Base-by-base conservation (phyloP, 208 protist species). In the Herpetomonas tarakana region DNA sequence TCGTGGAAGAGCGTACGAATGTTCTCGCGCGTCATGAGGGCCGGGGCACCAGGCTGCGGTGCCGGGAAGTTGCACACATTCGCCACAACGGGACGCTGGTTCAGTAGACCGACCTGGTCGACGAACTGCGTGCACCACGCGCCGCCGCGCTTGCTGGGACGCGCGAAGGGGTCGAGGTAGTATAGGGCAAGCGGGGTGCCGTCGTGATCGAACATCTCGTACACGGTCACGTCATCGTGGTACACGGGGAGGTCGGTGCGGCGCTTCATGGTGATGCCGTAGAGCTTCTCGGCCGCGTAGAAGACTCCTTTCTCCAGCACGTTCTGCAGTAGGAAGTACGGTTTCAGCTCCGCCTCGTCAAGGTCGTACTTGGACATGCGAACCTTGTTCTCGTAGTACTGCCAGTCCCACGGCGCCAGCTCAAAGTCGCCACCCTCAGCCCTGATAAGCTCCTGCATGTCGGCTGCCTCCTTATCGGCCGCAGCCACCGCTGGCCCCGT, bases 1-100 rank as follows among this genome's bases (percentile, higher is more conserved):
- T 87, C 77, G 68, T 87, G 83, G 53, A 85, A 86, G 12, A 85
- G 54, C 6, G 83, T 91, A 29, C 66, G 61, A 19, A 92, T 68
- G 61, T 93, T 70, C 35, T 58, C 25, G 52, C 73, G 74, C 3
- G 83, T 83, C 46, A 93, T 62, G n/a, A 93, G 68, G 26, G 71
- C 67, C 3, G 83, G 86, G 58, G 66, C 65, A 52, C 65, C 81
- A 14, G 59, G 69, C 3, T 58, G 41, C 1, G 85, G 81, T 57
- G 76, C 79, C 38, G 60, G 56, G 45, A 77, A 51, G 69, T 92
- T 92, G 66, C 70, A 63, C 46, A 84, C 74, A 51, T 83, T 78
- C 46, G 65, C 64, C 21, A 85, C 66, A 2, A 85, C 78, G 3
- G 78, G 74, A 2, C 62, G 51, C 62, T 78, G 78, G 29, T 74